A percentile compares a stretch with the other conserved stretches of the same genome.
Conservation (phyloP, 768 basidiomycete species). For the Mycena latifolia region DNA sequence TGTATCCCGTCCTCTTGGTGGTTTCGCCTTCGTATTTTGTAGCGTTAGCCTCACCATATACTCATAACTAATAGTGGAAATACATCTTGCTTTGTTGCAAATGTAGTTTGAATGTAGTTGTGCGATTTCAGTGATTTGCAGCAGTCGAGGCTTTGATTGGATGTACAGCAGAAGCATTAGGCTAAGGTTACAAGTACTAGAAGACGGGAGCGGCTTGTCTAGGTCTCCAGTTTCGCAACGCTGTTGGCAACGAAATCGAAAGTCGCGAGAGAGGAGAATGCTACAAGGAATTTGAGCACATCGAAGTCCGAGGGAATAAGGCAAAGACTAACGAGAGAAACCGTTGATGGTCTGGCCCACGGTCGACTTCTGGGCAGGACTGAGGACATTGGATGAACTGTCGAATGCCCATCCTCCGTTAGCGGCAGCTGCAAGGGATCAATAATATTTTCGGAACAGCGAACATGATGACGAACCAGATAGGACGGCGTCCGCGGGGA, state of each 20-base stretch:
- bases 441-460: not conserved
- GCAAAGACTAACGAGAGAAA: slow-evolving; percentile 22
- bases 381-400: slow-evolving; percentile 56
- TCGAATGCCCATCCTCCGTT: slow-evolving; percentile 67
- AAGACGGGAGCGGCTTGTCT: slow-evolving; percentile 1
- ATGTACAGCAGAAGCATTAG: slow-evolving; percentile 9
- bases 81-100: slow-evolving; percentile 5
- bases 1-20: slow-evolving; percentile 20
- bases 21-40: slow-evolving; percentile 19
- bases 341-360: slow-evolving; percentile 9
- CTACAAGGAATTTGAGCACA: slow-evolving; percentile 14
- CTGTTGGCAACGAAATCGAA: slow-evolving; percentile 53
- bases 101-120: too few relatives aligned
- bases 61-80: slow-evolving; percentile 20
- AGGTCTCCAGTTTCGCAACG: slow-evolving; percentile 61
- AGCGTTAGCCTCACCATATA: slow-evolving; percentile 15
- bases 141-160: not conserved
- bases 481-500: slow-evolving; percentile 54
- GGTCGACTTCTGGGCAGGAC: slow-evolving; percentile 44
- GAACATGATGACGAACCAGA: slow-evolving; percentile 44
- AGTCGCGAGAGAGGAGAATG: slow-evolving; percentile 37
- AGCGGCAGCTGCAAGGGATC: slow-evolving; percentile 51
- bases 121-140: not conserved
- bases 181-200: slow-evolving; percentile 11
- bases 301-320: not conserved